Evolutionary conservation across 257 asterid genomes (phyloP), one percentile per base, ranked within the genome.

Genomic region (Echium plantagineum): DNA sequence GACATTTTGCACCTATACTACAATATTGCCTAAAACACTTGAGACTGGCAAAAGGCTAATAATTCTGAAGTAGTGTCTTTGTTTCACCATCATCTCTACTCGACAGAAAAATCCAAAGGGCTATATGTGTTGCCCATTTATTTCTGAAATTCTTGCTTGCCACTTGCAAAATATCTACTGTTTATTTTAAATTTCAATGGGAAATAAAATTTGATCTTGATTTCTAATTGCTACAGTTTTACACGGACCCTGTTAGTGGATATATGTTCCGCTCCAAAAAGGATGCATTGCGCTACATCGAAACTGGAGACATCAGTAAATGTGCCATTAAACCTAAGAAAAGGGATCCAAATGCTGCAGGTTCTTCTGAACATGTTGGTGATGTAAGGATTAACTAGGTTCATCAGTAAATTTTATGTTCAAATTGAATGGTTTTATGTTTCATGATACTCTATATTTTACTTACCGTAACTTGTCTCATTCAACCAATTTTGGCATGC

Each of bases 221-320:
- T 53, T n/a, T 53, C 6, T 53, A 0, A 42, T 46, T 54, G n/a
- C 46, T 32, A 28, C 61, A 64, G 68, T 46, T 9, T 7, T 67
- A 59, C 32, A 21, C 22, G 15, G 71, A 67, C 26, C 71, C 71
- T 20, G 66, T 19, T 7, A 67, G 71, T 60, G 71, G 66, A 38
- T 67, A 67, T 54, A 26, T 9, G 38, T 67, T 67, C 47, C 59
- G 54, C 16, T 67, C 71, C 57, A 67, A 60, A 54, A 28, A 6
- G 49, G 71, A 67, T 54, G 71, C 49, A 17, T 20, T 52, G 57
- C 65, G 71, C 15, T 67, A 31, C 60, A 15, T 67, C 5, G 61
- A 71, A 51, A 71, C 72, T 51, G 76, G 76, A 31, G 69, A 71
- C 55, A 66, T 71, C 19, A 38, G 24, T 38, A 66, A 58, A 28